Evolutionary conservation across 768 basidiomycete genomes (phyloP).

Genomic region (Naganishia randhawae): DNA sequence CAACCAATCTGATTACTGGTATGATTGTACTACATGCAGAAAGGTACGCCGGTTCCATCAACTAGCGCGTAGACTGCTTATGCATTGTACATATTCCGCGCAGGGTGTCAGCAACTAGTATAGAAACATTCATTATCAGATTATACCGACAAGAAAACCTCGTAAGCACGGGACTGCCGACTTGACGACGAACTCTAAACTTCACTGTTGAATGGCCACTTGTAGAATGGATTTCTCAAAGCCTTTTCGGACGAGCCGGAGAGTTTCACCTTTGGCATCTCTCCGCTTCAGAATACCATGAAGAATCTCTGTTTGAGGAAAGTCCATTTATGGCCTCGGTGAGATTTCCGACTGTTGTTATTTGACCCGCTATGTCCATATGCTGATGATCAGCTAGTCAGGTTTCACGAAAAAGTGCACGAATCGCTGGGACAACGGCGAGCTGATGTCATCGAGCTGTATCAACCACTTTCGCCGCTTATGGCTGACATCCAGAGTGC

Average conservation of each 20-base stretch:
- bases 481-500: constrained; percentile 92
- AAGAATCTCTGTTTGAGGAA: constrained; percentile 82
- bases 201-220: not conserved
- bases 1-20: constrained; percentile 79
- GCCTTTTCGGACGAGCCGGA: constrained; percentile 97
- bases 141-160: constrained; percentile 84
- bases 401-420: constrained; percentile 87
- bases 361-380: not conserved
- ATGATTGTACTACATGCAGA: constrained; percentile 88
- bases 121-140: constrained; percentile 89
- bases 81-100: constrained; percentile 44
- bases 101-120: constrained; percentile 72
- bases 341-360: not conserved
- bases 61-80: constrained; percentile 1
- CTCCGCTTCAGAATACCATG: constrained; percentile 85
- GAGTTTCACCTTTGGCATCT: constrained; percentile 84
- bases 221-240: constrained; percentile 76
- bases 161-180: constrained; percentile 35
- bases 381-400: constrained; percentile 42
- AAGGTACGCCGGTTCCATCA: constrained; percentile 54
- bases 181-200: not conserved
- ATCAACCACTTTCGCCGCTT: constrained; percentile 73
- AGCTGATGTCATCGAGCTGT: constrained; percentile 87
- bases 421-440: constrained; percentile 72
- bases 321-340: constrained; percentile 93